These are phyloP conservation scores for Aspergillus fumigatiaffinis DNA, from an alignment of 2,329 filamentous ascomycete species.

Conservation along the genomic window DNA sequence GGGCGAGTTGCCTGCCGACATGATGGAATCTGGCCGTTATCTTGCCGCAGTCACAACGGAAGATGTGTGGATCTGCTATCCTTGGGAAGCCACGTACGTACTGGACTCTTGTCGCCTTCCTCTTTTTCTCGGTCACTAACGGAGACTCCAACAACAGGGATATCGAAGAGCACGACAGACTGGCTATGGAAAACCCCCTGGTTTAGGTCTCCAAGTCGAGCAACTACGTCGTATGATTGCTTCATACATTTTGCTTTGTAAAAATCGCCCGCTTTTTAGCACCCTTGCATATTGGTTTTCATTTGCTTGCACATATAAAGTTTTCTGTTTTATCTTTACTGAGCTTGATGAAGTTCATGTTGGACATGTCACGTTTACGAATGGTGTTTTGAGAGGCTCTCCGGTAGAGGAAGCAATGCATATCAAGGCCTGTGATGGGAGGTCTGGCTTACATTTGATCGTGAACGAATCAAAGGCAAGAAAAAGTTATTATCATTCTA, in stretches of 20 bases:
- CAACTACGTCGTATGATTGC: not conserved
- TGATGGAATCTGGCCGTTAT: conserved; percentile 71
- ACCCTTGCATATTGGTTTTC: conserved; percentile 5
- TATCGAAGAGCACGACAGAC: conserved; percentile 84
- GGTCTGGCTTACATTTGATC: not conserved
- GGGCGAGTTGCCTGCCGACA: conserved; percentile 72
- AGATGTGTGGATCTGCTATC: conserved; percentile 99
- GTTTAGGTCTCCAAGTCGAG: conserved; percentile 15
- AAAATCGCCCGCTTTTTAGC: not conserved
- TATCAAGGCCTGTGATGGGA: not conserved
- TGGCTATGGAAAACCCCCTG: conserved; percentile 51
- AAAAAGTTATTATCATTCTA: not conserved
- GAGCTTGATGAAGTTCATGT: conserved; percentile 5
- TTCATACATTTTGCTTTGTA: not conserved
- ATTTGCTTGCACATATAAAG: conserved; percentile 14
- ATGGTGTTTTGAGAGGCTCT: conserved; percentile 14
- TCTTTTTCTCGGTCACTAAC: conserved; percentile 16
- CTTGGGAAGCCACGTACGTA: conserved; percentile 81
- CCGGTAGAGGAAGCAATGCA: conserved; percentile 16
- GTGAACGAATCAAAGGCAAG: not conserved
- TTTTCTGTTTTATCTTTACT: not conserved
- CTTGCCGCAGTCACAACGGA: conserved; percentile 79
- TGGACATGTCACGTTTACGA: conserved; percentile 15
- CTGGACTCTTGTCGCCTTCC: not conserved
- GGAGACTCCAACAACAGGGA: conserved; percentile 47